Base-by-base conservation (phyloP, 495 filamentous ascomycete species). In the Hypoxylon cercidicola region DNA sequence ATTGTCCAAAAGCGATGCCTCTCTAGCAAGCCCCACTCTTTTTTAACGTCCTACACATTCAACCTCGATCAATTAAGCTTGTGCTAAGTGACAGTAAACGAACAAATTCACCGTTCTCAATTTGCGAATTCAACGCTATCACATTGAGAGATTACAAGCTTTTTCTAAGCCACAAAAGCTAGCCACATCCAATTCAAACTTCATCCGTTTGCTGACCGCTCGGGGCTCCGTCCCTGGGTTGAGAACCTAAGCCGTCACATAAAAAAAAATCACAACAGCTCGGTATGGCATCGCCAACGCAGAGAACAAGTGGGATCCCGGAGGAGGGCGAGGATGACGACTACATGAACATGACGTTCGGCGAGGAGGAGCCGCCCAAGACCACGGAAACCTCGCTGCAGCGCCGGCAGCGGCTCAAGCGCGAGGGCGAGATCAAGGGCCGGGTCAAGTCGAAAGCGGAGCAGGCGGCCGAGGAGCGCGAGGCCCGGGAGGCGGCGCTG, bases 371-470 rank as follows among this genome's bases (percentile, higher is more conserved):
- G 46, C 43, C 68, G 16, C 48, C 49, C 8, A 46, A 62, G 64
- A 0, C 77, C 77, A 56, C 72, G 66, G 85, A 88, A 57, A 85
- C 85, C 13, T 86, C 84, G 12, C 82, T 84, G 1, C 83, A 88
- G 60, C 82, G 85, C 0, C 81, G 79, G 9, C 73, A 77, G 34
- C 82, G 87, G 13, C 79, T 85, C 44, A 71, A 77, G 61, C 83
- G 83, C 62, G 86, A 87, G 60, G 81, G 84, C 58, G 89, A 89
- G 72, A 76, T 78, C 50, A 83, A 83, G 55, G 80, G 81, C 13
- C 86, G 83, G 35, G 75, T 83, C 12, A 90, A 88, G 70, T 95
- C 93, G 53, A 97, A 97, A 79, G 87, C 87, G 47, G 91, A 98
- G 80, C 86, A 87, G 39, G 88, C 86, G 13, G 85, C 84, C 15